phyloP scores from a whole-genome alignment of 768 basidiomycete genomes.

The button mushroom (Agaricus bisporus) region DNA sequence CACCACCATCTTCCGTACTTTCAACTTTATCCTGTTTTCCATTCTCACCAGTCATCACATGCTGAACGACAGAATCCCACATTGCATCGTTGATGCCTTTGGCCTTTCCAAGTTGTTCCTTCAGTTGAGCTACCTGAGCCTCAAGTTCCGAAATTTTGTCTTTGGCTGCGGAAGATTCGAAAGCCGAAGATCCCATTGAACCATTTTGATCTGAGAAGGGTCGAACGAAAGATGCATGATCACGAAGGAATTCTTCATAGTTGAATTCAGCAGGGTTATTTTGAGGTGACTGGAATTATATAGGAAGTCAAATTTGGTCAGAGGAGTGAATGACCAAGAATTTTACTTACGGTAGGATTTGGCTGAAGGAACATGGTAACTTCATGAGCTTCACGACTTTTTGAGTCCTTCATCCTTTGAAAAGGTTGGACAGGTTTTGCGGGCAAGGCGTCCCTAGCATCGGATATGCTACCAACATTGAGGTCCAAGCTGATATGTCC shows the following conservation, averaged over 20 bases:
- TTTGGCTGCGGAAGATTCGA: conserved; percentile 34
- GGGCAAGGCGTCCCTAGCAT: conserved; percentile 54
- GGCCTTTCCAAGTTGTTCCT: conserved; percentile 71
- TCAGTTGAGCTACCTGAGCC: conserved; percentile 59
- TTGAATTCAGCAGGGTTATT: conserved; percentile 36
- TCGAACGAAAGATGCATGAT: conserved; percentile 62
- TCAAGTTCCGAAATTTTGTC: conserved; percentile 64
- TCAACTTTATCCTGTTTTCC: conserved; percentile 15
- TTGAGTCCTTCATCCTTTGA: conserved; percentile 65
- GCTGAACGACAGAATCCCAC: conserved; percentile 84
- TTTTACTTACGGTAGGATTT: conserved; percentile 33
- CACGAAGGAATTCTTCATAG: conserved; percentile 51
- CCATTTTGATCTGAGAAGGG: conserved; percentile 26
- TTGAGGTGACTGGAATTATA: conserved; percentile 18
- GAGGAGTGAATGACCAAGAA: not conserved
- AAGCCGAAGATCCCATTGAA: not conserved
- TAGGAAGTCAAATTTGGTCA: not conserved
- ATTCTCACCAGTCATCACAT: conserved; percentile 31
- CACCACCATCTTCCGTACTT: conserved; percentile 13
- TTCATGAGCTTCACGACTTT: conserved; percentile 64
- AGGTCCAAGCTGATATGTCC: conserved; percentile 66
- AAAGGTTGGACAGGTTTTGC: conserved; percentile 63
- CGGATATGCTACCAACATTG: conserved; percentile 29
- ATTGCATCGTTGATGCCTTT: conserved; percentile 91
- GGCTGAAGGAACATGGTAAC: conserved; percentile 55